These are phyloP conservation scores for Nakataea oryzae DNA, from an alignment of 2,329 filamentous ascomycete species.

Conservation along the genomic window DNA sequence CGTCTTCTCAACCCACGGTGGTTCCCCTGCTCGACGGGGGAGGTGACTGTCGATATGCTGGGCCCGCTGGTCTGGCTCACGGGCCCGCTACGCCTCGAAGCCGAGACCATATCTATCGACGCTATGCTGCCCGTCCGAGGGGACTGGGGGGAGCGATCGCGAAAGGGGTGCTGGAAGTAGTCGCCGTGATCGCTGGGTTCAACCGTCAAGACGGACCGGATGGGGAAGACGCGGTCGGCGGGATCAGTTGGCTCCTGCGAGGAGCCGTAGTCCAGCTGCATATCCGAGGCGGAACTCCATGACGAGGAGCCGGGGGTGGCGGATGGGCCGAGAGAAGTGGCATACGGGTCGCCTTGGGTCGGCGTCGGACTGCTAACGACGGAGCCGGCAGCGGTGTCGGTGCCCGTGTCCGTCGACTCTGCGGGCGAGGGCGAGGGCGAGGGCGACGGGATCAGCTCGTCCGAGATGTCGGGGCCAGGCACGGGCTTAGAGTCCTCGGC, in stretches of 20 bases:
- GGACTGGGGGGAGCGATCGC: background rate
- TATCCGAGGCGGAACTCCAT: constrained; percentile 30
- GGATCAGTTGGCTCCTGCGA: constrained; percentile 16
- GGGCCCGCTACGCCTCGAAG: constrained; percentile 7
- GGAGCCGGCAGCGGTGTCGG: background rate
- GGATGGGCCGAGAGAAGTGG: background rate
- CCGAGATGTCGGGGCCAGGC: background rate
- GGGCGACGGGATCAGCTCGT: background rate
- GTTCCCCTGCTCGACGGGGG: background rate
- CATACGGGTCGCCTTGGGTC: background rate
- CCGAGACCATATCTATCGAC: constrained; percentile 16
- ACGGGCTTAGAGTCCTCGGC: background rate
- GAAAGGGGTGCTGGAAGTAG: constrained; percentile 21
- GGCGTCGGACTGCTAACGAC: constrained; percentile 1
- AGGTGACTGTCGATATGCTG: constrained; percentile 2
- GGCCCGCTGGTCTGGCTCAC: constrained; percentile 9
- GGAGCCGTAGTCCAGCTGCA: constrained; percentile 21
- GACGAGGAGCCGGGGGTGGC: constrained; percentile 21
- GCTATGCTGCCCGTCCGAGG: constrained; percentile 8
- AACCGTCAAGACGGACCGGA: constrained; percentile 67
- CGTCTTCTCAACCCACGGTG: constrained; percentile 13
- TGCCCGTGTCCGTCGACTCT: background rate
- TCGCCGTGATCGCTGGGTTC: constrained; percentile 27
- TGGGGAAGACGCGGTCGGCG: constrained; percentile 64
- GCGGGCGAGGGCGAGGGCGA: background rate